Conservation (phyloP, 768 basidiomycete genomes). For the Phanerochaete sordida region DNA sequence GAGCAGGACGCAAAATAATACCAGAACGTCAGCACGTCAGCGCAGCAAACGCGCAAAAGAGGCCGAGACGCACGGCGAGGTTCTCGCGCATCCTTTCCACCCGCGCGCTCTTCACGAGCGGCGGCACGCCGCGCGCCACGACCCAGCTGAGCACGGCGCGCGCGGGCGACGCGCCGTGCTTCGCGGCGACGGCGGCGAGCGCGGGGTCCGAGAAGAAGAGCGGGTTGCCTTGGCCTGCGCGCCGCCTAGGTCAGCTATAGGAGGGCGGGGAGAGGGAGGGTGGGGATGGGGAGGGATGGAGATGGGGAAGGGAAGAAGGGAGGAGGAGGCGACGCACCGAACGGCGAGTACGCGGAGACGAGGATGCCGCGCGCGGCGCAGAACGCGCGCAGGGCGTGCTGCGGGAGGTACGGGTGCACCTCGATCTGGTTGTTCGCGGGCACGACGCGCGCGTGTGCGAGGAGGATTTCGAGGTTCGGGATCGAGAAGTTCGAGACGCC, state of each 20-base stretch:
- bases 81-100: slow-evolving; percentile 51
- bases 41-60: not conserved
- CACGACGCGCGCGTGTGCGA: slow-evolving; percentile 44
- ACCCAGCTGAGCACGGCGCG: slow-evolving; percentile 56
- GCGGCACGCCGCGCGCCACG: slow-evolving; percentile 46
- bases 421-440: slow-evolving; percentile 70
- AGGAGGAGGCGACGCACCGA: slow-evolving; percentile 5
- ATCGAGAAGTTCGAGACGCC: slow-evolving; percentile 43
- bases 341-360: slow-evolving; percentile 43
- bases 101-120: slow-evolving; percentile 54
- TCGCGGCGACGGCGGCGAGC: slow-evolving; percentile 20
- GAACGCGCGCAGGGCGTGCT: slow-evolving; percentile 51
- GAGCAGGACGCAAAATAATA: no score
- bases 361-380: slow-evolving; percentile 57
- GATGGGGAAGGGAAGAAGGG: no score
- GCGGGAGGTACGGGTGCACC: slow-evolving; percentile 68
- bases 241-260: no score
- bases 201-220: slow-evolving; percentile 32
- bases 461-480: slow-evolving; percentile 32
- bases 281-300: no score
- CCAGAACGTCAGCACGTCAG: not conserved
- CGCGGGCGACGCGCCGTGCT: slow-evolving; percentile 43
- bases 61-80: slow-evolving; percentile 28
- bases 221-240: slow-evolving; percentile 16
- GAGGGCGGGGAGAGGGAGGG: not conserved